Conservation (phyloP, 2,329 filamentous ascomycete species). For the Zymoseptoria brevis region DNA sequence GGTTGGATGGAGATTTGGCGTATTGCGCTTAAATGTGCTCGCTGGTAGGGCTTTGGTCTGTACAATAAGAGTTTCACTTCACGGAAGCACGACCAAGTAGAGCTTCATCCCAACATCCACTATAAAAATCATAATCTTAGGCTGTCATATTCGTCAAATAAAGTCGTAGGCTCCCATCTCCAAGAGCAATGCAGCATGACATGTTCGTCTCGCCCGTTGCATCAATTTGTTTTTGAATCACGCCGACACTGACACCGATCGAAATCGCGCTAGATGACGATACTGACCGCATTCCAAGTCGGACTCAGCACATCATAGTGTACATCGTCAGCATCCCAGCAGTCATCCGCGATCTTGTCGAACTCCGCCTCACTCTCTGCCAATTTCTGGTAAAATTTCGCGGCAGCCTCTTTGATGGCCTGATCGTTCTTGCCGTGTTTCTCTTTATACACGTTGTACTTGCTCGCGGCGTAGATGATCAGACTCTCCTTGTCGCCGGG, state of each 20-base stretch:
- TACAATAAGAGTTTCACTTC: background rate
- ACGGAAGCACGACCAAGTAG: background rate
- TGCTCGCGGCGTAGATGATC: constrained; percentile 13
- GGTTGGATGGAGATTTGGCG: constrained; percentile 23
- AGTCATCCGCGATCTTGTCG: constrained; percentile 6
- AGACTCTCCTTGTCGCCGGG: constrained; percentile 13
- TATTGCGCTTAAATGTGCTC: background rate
- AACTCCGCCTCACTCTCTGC: constrained; percentile 13
- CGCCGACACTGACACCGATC: background rate
- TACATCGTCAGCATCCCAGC: constrained; percentile 11
- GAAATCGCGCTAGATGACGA: constrained; percentile 6
- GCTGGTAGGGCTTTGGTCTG: background rate
- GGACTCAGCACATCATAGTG: constrained; percentile 13
- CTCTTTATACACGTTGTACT: constrained; percentile 13
- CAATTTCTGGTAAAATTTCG: constrained; percentile 11
- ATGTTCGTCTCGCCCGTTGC: background rate
- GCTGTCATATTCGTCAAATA: background rate
- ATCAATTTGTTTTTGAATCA: background rate
- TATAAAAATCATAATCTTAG: background rate
- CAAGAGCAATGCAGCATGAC: background rate
- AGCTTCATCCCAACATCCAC: background rate
- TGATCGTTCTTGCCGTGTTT: constrained; percentile 7
- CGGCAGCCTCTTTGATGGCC: constrained; percentile 11
- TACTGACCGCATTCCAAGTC: constrained; percentile 13
- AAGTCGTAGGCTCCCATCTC: background rate